Conservation (phyloP, 2,329 filamentous ascomycete species). For the Neophaeococcomyces mojaviensis region DNA sequence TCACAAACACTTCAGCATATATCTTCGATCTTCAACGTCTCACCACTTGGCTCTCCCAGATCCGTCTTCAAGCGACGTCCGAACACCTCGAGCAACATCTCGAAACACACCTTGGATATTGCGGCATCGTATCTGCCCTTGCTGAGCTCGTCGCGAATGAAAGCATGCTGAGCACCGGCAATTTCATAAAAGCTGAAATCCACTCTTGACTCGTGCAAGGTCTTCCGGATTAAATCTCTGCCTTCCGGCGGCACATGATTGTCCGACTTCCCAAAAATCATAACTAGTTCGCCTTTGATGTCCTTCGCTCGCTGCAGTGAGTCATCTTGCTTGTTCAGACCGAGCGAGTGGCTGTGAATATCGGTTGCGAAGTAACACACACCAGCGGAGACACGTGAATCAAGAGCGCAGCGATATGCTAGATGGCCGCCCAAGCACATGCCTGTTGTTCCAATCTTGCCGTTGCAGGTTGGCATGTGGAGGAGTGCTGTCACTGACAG, state of each 20-base stretch:
- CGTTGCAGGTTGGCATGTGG: conserved; percentile 68
- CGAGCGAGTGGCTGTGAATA: conserved; percentile 72
- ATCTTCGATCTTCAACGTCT: conserved; percentile 59
- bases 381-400: conserved; percentile 65
- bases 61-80: conserved; percentile 69
- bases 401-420: conserved; percentile 64
- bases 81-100: conserved; percentile 83
- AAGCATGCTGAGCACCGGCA: conserved; percentile 91
- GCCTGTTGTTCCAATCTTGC: conserved; percentile 68
- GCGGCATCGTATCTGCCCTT: conserved; percentile 92
- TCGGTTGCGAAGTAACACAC: conserved; percentile 92
- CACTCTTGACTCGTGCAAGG: conserved; percentile 67
- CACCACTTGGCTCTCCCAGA: conserved; percentile 60
- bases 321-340: conserved; percentile 58
- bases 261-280: conserved; percentile 90
- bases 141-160: conserved; percentile 84
- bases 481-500: conserved; percentile 64
- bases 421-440: conserved; percentile 95
- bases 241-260: conserved; percentile 80
- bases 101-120: conserved; percentile 79
- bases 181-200: conserved; percentile 79
- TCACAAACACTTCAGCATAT: conserved; percentile 49
- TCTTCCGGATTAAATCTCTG: conserved; percentile 73
- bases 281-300: conserved; percentile 70
- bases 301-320: conserved; percentile 53